Evolutionary conservation across 1,139 yeast genomes (phyloP).

Genomic region (Taiozyma sp.): DNA sequence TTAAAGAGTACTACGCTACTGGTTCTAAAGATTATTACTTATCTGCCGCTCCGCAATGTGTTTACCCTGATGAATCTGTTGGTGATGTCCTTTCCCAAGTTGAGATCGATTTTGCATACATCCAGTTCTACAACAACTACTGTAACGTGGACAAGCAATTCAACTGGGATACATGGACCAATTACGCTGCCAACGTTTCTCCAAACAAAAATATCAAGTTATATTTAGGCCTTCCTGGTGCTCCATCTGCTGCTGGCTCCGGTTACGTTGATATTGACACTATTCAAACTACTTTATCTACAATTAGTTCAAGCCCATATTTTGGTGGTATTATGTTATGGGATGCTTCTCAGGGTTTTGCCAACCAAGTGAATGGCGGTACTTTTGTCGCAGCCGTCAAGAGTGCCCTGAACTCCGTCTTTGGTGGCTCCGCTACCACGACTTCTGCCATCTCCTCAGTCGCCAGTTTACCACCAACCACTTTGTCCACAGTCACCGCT

Average conservation of each 20-base stretch:
- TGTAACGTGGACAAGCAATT: slow-evolving; percentile 57
- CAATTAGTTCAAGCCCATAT: slow-evolving; percentile 36
- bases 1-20: slow-evolving; percentile 51
- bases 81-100: slow-evolving; percentile 61
- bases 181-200: slow-evolving; percentile 53
- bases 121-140: slow-evolving; percentile 91
- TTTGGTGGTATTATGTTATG: slow-evolving; percentile 89
- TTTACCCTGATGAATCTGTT: slow-evolving; percentile 81
- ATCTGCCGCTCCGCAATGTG: slow-evolving; percentile 96
- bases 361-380: slow-evolving; percentile 43
- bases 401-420: slow-evolving; percentile 22
- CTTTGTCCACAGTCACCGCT: background rate
- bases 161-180: slow-evolving; percentile 85
- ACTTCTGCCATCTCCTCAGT: slow-evolving; percentile 13
- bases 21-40: slow-evolving; percentile 67
- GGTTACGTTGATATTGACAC: slow-evolving; percentile 53
- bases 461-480: slow-evolving; percentile 1
- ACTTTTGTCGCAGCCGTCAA: slow-evolving; percentile 29
- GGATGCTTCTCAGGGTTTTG: slow-evolving; percentile 83
- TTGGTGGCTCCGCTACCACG: slow-evolving; percentile 13
- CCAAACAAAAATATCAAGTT: slow-evolving; percentile 66
- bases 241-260: slow-evolving; percentile 58
- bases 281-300: slow-evolving; percentile 31
- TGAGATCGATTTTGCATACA: slow-evolving; percentile 76
- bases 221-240: slow-evolving; percentile 72